Conservation (phyloP, 2,329 filamentous ascomycete species). For the Colletotrichum scovillei region DNA sequence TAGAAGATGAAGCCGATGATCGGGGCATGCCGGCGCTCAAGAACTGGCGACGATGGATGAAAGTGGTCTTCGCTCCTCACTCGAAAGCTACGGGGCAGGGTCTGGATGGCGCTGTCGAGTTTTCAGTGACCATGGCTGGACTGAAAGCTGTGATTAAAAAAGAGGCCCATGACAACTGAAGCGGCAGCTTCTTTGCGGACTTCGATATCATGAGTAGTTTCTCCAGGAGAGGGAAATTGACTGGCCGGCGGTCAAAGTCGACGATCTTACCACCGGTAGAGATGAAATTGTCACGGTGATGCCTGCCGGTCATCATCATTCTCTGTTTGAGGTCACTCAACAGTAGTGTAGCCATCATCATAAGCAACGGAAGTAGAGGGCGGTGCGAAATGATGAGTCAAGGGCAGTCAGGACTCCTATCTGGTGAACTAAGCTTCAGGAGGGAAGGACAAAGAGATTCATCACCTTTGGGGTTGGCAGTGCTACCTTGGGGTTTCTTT, state of each 20-base stretch:
- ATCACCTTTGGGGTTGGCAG: background rate
- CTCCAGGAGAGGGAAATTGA: background rate
- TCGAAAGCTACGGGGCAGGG: conserved; percentile 63
- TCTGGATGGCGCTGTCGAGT: conserved; percentile 69
- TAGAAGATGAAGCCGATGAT: conserved; percentile 55
- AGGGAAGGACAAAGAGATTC: background rate
- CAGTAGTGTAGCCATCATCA: background rate
- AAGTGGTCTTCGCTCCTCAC: conserved; percentile 91
- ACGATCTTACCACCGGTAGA: background rate
- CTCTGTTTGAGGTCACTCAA: background rate
- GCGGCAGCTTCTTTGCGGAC: background rate
- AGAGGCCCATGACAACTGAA: conserved; percentile 5
- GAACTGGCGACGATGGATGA: conserved; percentile 81
- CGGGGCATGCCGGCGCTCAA: conserved; percentile 58
- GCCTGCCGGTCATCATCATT: background rate
- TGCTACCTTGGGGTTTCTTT: background rate
- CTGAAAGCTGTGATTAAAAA: conserved; percentile 51
- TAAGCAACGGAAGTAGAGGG: background rate
- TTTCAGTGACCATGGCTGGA: conserved; percentile 79
- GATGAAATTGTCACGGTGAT: background rate
- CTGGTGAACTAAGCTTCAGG: background rate
- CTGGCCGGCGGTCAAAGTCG: background rate
- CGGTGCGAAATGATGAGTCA: background rate
- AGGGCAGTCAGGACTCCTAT: background rate
- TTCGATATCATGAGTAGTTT: background rate